Evolutionary conservation across 495 filamentous ascomycete genomes (phyloP), one percentile per base, ranked within the genome.

Genomic region (Tuber melanosporum): DNA sequence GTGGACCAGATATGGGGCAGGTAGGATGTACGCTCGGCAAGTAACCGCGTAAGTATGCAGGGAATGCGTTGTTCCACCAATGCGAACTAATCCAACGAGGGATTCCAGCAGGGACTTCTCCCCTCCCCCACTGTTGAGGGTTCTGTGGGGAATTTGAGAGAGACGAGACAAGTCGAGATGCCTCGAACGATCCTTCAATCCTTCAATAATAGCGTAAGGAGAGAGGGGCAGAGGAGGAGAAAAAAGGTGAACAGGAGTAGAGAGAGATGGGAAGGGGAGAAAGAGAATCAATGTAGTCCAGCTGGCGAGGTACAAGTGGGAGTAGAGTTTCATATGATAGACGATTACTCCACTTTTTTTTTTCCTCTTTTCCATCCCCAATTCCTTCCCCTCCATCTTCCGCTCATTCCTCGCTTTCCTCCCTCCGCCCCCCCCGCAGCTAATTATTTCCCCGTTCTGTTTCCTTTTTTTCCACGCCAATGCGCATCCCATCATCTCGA

Each of bases 401-500:
- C 7, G 49, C 19, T 26, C 12, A 14, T 62, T 12, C 26, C 57
- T 66, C 14, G 12, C 26, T n/a, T 66, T 66, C 10, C 6, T 7
- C 12, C 57, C n/a, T 62, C 57, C 57, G 12, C n/a, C 57, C 2
- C 57, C n/a, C 15, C 57, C 57, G n/a, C 49, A 57, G 22, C 9
- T 45, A 45, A 45, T 32, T 62, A 32, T 66, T 36, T 36, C 12
- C 26, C 12, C 26, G n/a, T 36, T 36, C 57, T 19, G 57, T 32
- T 66, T 66, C 57, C 57, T 15, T 66, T 66, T 62, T 36, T 66
- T 36, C 14, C 32, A 66, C 15, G 57, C 57, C 26, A 66, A 66
- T 66, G 57, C 26, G 57, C 57, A 66, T 66, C 57, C 57, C 57
- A 36, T 66, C 57, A 66, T 66, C 57, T 66, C 57, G 57, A 66